These are phyloP conservation scores for Suillus placidus DNA, from an alignment of 768 basidiomycete species.

Conservation along the genomic window DNA sequence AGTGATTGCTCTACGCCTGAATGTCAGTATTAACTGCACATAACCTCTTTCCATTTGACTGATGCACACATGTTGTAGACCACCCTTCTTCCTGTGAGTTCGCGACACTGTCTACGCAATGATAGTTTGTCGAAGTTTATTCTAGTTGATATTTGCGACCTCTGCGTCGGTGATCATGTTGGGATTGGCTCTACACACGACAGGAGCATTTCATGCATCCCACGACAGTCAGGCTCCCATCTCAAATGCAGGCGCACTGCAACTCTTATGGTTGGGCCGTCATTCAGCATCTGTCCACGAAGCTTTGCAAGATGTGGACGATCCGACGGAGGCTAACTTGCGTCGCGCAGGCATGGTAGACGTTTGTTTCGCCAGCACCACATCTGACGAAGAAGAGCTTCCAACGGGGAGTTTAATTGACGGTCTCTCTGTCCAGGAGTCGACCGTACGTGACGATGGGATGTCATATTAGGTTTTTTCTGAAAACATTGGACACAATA, in stretches of 20 bases:
- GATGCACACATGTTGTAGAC: background rate
- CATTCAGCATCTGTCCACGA: background rate
- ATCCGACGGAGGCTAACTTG: constrained; percentile 1
- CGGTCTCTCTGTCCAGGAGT: background rate
- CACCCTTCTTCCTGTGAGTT: constrained; percentile 9
- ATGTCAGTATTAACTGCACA: background rate
- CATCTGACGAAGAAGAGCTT: background rate
- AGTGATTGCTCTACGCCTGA: background rate
- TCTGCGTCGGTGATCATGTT: constrained; percentile 8
- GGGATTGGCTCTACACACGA: background rate
- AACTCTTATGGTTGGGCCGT: background rate
- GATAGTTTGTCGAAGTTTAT: background rate
- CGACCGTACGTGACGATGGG: background rate
- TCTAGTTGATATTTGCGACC: constrained; percentile 2
- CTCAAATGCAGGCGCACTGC: background rate
- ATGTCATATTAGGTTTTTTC: background rate
- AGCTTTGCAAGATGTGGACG: background rate
- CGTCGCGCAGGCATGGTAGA: constrained; percentile 10
- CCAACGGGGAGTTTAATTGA: background rate
- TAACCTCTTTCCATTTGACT: background rate
- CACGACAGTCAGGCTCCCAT: background rate
- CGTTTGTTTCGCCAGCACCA: constrained; percentile 2
- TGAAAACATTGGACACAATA: background rate
- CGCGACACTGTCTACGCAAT: background rate
- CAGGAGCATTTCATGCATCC: constrained; percentile 1